Percentiles rank a stretch among this genome's conserved stretches.
Conservation (phyloP, 2,329 filamentous ascomycete species). For the Thelonectria rubi region DNA sequence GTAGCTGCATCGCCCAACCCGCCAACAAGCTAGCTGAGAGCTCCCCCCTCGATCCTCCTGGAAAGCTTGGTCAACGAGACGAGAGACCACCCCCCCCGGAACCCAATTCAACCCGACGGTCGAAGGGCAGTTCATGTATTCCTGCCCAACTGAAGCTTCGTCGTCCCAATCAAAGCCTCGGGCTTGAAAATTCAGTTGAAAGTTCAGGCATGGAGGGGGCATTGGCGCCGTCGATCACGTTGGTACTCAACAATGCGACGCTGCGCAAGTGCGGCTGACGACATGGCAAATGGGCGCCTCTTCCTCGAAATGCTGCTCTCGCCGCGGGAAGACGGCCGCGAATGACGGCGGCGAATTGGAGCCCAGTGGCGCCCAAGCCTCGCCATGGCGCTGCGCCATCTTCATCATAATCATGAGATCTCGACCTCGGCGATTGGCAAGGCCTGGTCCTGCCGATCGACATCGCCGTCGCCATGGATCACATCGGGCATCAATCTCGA, state of each 20-base stretch:
- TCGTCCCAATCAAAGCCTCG: slow-evolving; percentile 8
- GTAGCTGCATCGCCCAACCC: not conserved
- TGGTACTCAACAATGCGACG: slow-evolving; percentile 37
- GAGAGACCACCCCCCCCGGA: slow-evolving; percentile 10
- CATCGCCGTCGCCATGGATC: slow-evolving; percentile 5
- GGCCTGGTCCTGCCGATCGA: slow-evolving; percentile 16
- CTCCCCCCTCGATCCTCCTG: not conserved
- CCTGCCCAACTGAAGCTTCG: slow-evolving; percentile 12
- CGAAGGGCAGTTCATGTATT: slow-evolving; percentile 14
- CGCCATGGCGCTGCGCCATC: slow-evolving; percentile 2
- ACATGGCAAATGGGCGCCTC: slow-evolving; percentile 18
- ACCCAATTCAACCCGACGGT: slow-evolving; percentile 19
- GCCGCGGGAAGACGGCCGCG: slow-evolving; percentile 2
- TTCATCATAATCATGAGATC: slow-evolving; percentile 14
- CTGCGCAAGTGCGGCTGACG: slow-evolving; percentile 36
- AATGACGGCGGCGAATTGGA: slow-evolving; percentile 12
- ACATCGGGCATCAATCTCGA: slow-evolving; percentile 20
- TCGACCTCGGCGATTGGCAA: slow-evolving; percentile 1
- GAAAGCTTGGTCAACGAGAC: slow-evolving; percentile 1
- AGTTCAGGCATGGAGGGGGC: slow-evolving; percentile 14
- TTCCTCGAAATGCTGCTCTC: not conserved
- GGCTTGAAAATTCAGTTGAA: slow-evolving; percentile 8
- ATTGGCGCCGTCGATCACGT: slow-evolving; percentile 38
- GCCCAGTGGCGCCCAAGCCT: slow-evolving; percentile 10
- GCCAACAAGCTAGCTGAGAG: not conserved